A percentile compares a stretch with the other conserved stretches of the same genome.
Evolutionary conservation across 1,139 yeast species (phyloP).

Genomic region (Taphrina confusa): DNA sequence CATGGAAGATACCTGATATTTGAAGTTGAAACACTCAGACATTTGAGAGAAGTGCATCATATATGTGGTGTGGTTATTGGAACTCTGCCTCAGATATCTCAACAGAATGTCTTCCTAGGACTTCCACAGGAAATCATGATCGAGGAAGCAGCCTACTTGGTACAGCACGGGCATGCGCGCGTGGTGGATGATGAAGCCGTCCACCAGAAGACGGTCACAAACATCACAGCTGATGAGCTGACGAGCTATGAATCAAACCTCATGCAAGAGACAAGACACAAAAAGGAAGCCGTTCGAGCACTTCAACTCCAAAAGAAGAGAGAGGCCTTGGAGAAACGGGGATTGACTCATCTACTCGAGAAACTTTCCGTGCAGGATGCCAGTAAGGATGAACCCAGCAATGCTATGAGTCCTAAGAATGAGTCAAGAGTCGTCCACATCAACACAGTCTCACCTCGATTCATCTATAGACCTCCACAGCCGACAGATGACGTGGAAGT

Average conservation of each 20-base stretch:
- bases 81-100: conserved; percentile 82
- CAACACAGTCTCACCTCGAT: conserved; percentile 8
- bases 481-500: neutral
- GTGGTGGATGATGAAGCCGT: conserved; percentile 46
- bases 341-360: conserved; percentile 18
- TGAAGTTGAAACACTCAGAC: conserved; percentile 45
- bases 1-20: conserved; percentile 14
- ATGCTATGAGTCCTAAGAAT: neutral
- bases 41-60: conserved; percentile 55
- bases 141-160: conserved; percentile 73
- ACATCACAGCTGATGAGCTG: neutral
- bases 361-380: neutral
- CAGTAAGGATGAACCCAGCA: neutral
- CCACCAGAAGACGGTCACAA: conserved; percentile 42
- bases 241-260: neutral
- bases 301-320: conserved; percentile 20
- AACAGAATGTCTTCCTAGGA: conserved; percentile 82
- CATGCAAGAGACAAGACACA: neutral
- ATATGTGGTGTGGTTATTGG: conserved; percentile 79
- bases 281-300: neutral
- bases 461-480: neutral
- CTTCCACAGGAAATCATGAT: conserved; percentile 72
- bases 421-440: conserved; percentile 5
- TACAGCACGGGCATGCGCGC: conserved; percentile 48
- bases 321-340: conserved; percentile 7